Evolutionary conservation across 169 alveolate genomes (phyloP).

Genomic region (Cryptosporidium meleagridis): DNA sequence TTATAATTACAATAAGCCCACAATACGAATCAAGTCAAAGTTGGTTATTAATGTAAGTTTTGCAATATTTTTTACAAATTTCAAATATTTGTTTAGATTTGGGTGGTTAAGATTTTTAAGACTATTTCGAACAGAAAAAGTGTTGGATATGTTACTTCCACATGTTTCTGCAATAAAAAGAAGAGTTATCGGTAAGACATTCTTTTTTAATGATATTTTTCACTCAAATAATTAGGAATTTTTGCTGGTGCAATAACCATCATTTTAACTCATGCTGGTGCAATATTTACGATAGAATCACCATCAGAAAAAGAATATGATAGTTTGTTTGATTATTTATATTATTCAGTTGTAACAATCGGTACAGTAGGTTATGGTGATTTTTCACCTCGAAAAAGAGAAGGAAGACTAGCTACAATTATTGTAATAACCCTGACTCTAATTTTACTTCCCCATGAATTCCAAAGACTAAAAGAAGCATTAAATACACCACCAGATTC

Average conservation of each 20-base stretch:
- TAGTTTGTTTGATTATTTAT: constrained; percentile 73
- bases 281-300: constrained; percentile 76
- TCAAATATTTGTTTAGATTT: not conserved
- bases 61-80: too few relatives aligned
- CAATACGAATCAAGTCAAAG: constrained; percentile 49
- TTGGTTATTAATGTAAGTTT: constrained; percentile 46
- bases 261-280: constrained; percentile 78
- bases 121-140: constrained; percentile 65
- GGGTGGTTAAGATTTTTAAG: constrained; percentile 73
- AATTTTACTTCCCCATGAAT: constrained; percentile 75
- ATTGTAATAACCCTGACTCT: constrained; percentile 73
- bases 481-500: constrained; percentile 68
- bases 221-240: not conserved
- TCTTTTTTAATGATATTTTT: not conserved
- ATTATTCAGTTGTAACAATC: constrained; percentile 78
- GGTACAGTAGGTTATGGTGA: constrained; percentile 79
- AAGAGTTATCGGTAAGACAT: constrained; percentile 36
- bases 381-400: constrained; percentile 75
- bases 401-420: constrained; percentile 76
- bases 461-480: constrained; percentile 78
- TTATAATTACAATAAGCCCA: constrained; percentile 29
- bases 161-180: constrained; percentile 46
- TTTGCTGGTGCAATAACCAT: constrained; percentile 70
- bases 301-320: constrained; percentile 52
- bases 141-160: constrained; percentile 58